A percentile compares a stretch with the other conserved stretches of the same genome.
phyloP scores from a whole-genome alignment of 2,329 filamentous ascomycete genomes.

The Hypoxylon sp. region DNA sequence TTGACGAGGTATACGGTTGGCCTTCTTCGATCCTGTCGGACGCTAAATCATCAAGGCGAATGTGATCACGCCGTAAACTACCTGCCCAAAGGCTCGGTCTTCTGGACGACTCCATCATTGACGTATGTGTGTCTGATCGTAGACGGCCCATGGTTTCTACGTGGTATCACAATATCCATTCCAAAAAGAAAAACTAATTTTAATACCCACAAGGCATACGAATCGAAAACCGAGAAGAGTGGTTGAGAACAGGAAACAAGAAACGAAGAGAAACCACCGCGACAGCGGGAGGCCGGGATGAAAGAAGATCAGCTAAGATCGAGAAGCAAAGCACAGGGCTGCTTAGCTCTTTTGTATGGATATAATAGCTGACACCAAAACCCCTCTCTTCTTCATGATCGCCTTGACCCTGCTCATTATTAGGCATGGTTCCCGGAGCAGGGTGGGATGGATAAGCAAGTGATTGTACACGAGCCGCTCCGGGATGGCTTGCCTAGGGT shows the following conservation, averaged over 20 bases:
- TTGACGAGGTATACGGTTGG: constrained; percentile 50
- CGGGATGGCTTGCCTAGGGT: constrained; percentile 44
- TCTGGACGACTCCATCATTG: constrained; percentile 44
- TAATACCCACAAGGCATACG: constrained; percentile 40
- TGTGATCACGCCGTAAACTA: constrained; percentile 42
- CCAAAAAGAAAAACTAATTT: constrained; percentile 38
- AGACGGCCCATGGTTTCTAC: constrained; percentile 47
- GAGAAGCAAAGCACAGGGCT: constrained; percentile 34
- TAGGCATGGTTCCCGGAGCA: constrained; percentile 32
- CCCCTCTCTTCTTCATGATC: constrained; percentile 42
- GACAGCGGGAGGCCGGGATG: constrained; percentile 40
- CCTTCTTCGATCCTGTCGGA: constrained; percentile 48
- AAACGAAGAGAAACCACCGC: constrained; percentile 44
- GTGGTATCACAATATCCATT: constrained; percentile 49
- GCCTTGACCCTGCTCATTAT: constrained; percentile 35
- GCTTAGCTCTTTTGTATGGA: constrained; percentile 41
- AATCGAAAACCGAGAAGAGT: constrained; percentile 38
- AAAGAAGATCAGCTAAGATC: constrained; percentile 40
- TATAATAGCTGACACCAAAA: constrained; percentile 21
- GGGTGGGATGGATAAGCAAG: constrained; percentile 40
- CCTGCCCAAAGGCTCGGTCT: constrained; percentile 52
- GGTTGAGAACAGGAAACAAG: constrained; percentile 45
- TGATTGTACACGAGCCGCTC: constrained; percentile 43
- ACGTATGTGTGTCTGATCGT: constrained; percentile 49
- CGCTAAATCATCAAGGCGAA: constrained; percentile 43